Conservation (phyloP, 2,329 filamentous ascomycete genomes). For the Grosmannia serpens region DNA sequence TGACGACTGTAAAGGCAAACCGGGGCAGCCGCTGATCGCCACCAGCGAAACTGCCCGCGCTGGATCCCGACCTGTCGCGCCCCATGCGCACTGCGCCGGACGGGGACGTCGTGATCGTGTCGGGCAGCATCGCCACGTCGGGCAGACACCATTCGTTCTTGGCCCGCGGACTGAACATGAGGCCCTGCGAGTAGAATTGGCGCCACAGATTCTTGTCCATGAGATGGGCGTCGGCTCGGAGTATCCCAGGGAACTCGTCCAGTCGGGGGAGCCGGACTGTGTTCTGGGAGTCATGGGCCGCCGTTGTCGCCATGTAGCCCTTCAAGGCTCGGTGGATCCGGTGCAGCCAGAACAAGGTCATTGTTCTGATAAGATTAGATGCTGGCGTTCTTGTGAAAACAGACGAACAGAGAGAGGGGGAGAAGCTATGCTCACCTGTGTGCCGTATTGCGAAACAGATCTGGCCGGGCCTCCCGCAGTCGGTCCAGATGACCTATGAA, state of each 20-base stretch:
- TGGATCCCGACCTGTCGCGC: background rate
- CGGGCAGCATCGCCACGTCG: background rate
- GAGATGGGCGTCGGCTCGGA: background rate
- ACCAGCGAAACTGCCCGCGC: background rate
- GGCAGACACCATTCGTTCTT: background rate
- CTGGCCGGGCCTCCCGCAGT: background rate
- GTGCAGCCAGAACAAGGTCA: conserved; percentile 1
- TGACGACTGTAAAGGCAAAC: background rate
- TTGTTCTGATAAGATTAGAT: background rate
- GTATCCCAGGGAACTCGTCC: background rate
- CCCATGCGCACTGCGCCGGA: too few species aligned
- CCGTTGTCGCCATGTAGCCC: background rate
- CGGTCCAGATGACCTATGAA: background rate
- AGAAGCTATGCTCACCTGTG: background rate
- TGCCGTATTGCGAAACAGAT: background rate
- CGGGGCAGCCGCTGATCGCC: background rate
- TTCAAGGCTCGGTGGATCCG: background rate
- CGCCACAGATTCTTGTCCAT: background rate
- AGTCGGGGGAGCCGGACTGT: background rate
- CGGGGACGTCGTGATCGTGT: background rate
- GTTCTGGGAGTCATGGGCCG: background rate
- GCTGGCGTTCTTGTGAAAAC: background rate
- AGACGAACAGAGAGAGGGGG: background rate
- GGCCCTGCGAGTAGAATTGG: background rate
- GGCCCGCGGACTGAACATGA: background rate